phyloP scores from a whole-genome alignment of 257 asterid species.

The Fraxinus pennsylvanica region DNA sequence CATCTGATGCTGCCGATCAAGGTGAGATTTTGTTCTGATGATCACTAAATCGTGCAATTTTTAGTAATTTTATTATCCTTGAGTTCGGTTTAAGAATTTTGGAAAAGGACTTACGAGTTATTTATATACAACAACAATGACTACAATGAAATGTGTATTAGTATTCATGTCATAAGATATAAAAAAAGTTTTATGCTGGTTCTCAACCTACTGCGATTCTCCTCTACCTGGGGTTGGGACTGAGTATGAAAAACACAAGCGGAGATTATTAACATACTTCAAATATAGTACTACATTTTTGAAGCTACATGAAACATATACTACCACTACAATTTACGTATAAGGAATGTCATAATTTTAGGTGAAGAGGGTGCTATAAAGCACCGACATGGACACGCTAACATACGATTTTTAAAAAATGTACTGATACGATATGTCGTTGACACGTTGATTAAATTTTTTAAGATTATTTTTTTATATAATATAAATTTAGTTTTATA shows the following conservation, averaged over 20 bases:
- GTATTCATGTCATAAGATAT: not conserved
- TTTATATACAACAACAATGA: not conserved
- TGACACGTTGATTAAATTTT: too few species aligned
- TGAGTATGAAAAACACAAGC: not conserved
- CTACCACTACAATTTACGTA: not conserved
- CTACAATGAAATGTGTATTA: not conserved
- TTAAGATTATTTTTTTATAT: too few species aligned
- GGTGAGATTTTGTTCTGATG: slow-evolving; percentile 56
- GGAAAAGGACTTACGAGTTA: not conserved
- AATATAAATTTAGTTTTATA: too few species aligned
- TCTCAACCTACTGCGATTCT: not conserved
- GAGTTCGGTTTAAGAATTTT: not conserved
- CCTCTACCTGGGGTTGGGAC: not conserved
- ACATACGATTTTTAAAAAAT: too few species aligned
- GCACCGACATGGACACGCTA: too few species aligned
- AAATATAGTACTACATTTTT: not conserved
- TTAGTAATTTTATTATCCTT: slow-evolving; percentile 23
- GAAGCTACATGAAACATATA: not conserved
- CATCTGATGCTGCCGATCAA: slow-evolving; percentile 81
- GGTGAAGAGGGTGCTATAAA: not conserved
- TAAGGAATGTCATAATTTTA: not conserved
- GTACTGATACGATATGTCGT: too few species aligned
- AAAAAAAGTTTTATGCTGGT: not conserved
- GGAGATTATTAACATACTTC: not conserved
- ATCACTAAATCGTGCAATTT: slow-evolving; percentile 36